Evolutionary conservation across 306 rosid species (phyloP).

Genomic region (Oemleria cerasiformis): DNA sequence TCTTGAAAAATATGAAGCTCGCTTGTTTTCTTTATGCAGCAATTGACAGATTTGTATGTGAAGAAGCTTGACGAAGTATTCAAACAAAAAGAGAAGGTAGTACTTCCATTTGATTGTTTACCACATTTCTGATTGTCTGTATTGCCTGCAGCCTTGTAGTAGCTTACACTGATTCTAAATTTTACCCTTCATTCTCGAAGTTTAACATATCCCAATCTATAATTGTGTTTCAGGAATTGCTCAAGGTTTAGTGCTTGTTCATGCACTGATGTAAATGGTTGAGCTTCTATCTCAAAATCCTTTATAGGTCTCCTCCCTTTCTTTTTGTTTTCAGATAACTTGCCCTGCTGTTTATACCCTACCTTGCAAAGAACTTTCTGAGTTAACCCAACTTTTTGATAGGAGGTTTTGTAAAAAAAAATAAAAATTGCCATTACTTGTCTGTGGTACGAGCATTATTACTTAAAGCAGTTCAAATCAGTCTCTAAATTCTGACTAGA

Average conservation of each 20-base stretch:
- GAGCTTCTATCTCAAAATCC: slow-evolving; percentile 29
- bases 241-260: slow-evolving; percentile 57
- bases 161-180: too few relatives aligned
- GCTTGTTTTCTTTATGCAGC: slow-evolving; percentile 44
- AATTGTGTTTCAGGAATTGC: slow-evolving; percentile 72
- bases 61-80: slow-evolving; percentile 71
- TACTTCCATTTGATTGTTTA: neutral
- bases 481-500: too few relatives aligned
- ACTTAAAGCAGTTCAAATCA: too few relatives aligned
- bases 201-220: neutral
- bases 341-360: slow-evolving; percentile 24
- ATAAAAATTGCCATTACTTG: too few relatives aligned
- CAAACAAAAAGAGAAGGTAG: slow-evolving; percentile 94
- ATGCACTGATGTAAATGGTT: slow-evolving; percentile 32
- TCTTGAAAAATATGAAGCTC: neutral
- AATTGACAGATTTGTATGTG: slow-evolving; percentile 80
- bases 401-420: neutral
- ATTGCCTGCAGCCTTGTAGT: neutral
- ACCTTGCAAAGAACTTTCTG: slow-evolving; percentile 11
- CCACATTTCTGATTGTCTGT: neutral
- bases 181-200: neutral
- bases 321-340: slow-evolving; percentile 15
- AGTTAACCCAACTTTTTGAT: slow-evolving; percentile 15
- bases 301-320: slow-evolving; percentile 18
- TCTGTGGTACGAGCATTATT: too few relatives aligned